These are phyloP conservation scores for Flaveria linearis DNA, from an alignment of 129 eudicot species.

Conservation along the genomic window DNA sequence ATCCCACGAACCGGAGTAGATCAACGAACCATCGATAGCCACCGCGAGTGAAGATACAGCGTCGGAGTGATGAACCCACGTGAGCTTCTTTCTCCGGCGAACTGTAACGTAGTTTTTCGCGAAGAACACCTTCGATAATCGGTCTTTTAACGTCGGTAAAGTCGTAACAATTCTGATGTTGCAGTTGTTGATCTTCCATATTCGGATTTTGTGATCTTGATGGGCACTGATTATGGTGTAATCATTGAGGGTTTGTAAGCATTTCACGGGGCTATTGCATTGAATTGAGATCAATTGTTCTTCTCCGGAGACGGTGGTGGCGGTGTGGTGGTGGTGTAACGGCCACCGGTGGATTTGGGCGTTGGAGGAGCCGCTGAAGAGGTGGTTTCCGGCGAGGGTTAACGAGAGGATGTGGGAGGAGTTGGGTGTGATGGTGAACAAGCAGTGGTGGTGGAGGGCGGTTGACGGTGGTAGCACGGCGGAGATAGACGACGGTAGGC, in stretches of 20 bases:
- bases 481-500: slow-evolving; percentile 63
- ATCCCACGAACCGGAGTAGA: slow-evolving; percentile 91
- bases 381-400: slow-evolving; percentile 52
- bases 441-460: slow-evolving; percentile 40
- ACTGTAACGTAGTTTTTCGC: slow-evolving; percentile 61
- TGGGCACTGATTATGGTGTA: slow-evolving; percentile 55
- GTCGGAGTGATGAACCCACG: slow-evolving; percentile 84
- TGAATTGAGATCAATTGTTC: slow-evolving; percentile 3
- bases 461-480: slow-evolving; percentile 41
- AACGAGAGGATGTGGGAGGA: slow-evolving; percentile 60
- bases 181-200: slow-evolving; percentile 54
- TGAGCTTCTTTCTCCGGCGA: slow-evolving; percentile 59
- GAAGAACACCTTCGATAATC: slow-evolving; percentile 42
- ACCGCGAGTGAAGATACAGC: slow-evolving; percentile 64
- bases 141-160: slow-evolving; percentile 65
- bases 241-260: slow-evolving; percentile 40
- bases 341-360: slow-evolving; percentile 55
- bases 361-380: slow-evolving; percentile 54
- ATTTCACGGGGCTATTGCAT: slow-evolving; percentile 48
- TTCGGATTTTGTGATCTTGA: slow-evolving; percentile 70
- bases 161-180: slow-evolving; percentile 39
- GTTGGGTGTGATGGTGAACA: slow-evolving; percentile 59
- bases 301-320: not conserved
- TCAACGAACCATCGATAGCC: slow-evolving; percentile 44
- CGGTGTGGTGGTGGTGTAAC: slow-evolving; percentile 16